Base-by-base conservation (phyloP, 306 rosid genomes). In the Castanea mollissima region DNA sequence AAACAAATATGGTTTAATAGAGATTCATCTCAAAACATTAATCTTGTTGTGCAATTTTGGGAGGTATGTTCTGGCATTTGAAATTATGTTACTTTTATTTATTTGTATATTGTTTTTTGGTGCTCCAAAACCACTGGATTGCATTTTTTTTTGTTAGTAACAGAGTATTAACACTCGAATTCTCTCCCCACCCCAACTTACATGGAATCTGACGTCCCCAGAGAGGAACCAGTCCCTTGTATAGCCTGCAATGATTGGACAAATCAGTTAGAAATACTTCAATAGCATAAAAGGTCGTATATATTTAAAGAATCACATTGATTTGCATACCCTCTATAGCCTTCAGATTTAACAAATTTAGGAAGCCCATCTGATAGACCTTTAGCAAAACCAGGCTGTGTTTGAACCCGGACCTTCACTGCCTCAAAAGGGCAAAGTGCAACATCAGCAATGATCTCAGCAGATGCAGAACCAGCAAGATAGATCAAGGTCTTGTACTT, bases 191-290 rank as follows among this genome's bases (percentile, higher is more conserved):
- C 35, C 38, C 20, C 19, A 55, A 90, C 97, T 86, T 86, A 96
- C 99, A 96, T 82, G 99, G 99, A 71, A 96, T 96, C 76, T 95
- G 99, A 23, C 99, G 97, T 82, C 99, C 99, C 99, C 99, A 96
- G 34, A 96, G 90, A 79, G 99, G 99, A 84, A 96, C 91, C 32
- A 96, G n/a, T 32, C 99, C 99, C 96, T 96, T 96, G 85, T 96
- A 96, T 85, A 96, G 73, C 88, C 99, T 96, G 93, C 85, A 84
- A 84, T 38, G 65, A n/a, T 41, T 41, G 46, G 46, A 57, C 8
- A 76, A 34, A 58, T 74, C 35, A 44, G 71, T 82, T 49, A 91
- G 44, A 73, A 15, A 35, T 41, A 11, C 46, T 41, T 41, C 46
- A 41, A 41, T 41, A 8, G 46, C 11, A 41, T 41, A 41, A 41